phyloP scores from a whole-genome alignment of 2,329 filamentous ascomycete genomes.

The Beauveria brongniartii region DNA sequence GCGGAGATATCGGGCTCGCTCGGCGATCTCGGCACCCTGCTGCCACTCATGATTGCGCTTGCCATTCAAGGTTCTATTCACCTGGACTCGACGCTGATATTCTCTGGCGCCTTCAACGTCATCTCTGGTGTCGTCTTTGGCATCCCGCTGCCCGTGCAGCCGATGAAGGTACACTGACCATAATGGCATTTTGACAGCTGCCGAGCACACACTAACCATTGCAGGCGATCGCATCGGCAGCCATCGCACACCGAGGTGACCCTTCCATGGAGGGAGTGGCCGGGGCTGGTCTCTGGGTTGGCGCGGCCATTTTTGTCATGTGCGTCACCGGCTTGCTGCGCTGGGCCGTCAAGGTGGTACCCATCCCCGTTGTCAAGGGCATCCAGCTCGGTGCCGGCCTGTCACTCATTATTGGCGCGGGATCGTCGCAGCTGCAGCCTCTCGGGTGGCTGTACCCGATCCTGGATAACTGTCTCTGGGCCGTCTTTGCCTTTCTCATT shows the following conservation, averaged over 20 bases:
- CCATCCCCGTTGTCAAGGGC: slow-evolving; percentile 83
- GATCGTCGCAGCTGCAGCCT: slow-evolving; percentile 56
- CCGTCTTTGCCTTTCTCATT: slow-evolving; percentile 61
- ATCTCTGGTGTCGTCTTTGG: slow-evolving; percentile 76
- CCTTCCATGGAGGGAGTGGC: slow-evolving; percentile 52
- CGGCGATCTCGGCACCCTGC: slow-evolving; percentile 81
- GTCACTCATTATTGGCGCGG: slow-evolving; percentile 72
- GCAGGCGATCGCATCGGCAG: slow-evolving; percentile 78
- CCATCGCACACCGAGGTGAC: slow-evolving; percentile 61
- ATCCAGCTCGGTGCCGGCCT: slow-evolving; percentile 91
- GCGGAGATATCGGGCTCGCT: slow-evolving; percentile 80
- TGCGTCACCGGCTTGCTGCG: slow-evolving; percentile 71
- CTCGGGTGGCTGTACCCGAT: slow-evolving; percentile 61
- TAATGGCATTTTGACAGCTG: no score
- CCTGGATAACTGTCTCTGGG: slow-evolving; percentile 74
- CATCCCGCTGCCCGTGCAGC: slow-evolving; percentile 84
- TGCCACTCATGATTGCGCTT: slow-evolving; percentile 83
- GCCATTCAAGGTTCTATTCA: slow-evolving; percentile 71
- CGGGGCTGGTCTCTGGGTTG: slow-evolving; percentile 70
- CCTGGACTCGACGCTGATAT: slow-evolving; percentile 75
- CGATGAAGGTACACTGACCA: slow-evolving; percentile 52
- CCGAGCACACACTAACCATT: neutral
- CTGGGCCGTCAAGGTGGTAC: slow-evolving; percentile 66
- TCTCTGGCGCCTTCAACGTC: slow-evolving; percentile 82
- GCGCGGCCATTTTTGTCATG: slow-evolving; percentile 63